Percentiles rank a stretch among this genome's conserved stretches.
These are phyloP conservation scores for Plasmodium knowlesi DNA, from an alignment of 169 alveolate genomes.

Conservation along the genomic window DNA sequence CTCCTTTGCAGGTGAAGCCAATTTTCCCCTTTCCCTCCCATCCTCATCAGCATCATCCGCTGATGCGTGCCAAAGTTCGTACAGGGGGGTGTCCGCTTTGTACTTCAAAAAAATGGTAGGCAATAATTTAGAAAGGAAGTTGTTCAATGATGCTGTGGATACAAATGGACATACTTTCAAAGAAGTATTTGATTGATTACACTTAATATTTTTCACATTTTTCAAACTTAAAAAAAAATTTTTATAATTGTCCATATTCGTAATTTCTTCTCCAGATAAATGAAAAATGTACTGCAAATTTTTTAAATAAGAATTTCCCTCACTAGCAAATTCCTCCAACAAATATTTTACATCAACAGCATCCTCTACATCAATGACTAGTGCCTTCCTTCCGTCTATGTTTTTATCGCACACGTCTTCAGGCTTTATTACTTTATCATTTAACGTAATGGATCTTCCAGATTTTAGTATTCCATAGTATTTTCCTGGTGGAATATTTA, in stretches of 20 bases:
- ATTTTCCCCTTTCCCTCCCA: not conserved
- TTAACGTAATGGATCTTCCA: slow-evolving; percentile 86
- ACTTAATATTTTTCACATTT: slow-evolving; percentile 66
- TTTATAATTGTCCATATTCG: slow-evolving; percentile 24
- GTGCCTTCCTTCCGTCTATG: slow-evolving; percentile 79
- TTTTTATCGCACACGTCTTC: slow-evolving; percentile 90
- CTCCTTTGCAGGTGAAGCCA: not conserved
- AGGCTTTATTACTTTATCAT: slow-evolving; percentile 84
- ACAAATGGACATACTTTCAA: slow-evolving; percentile 67
- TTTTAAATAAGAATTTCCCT: slow-evolving; percentile 39
- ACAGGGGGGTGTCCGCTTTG: slow-evolving; percentile 46
- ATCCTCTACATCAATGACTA: slow-evolving; percentile 59
- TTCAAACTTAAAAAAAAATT: slow-evolving; percentile 52
- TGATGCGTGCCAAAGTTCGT: slow-evolving; percentile 4
- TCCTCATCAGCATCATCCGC: not conserved
- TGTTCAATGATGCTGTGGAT: slow-evolving; percentile 62
- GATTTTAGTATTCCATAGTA: slow-evolving; percentile 87
- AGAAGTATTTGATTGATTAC: slow-evolving; percentile 47
- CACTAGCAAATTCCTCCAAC: slow-evolving; percentile 1
- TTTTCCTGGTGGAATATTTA: slow-evolving; percentile 90
- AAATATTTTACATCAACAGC: slow-evolving; percentile 21
- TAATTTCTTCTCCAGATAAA: slow-evolving; percentile 47
- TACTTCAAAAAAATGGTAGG: slow-evolving; percentile 70
- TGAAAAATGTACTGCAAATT: slow-evolving; percentile 71
- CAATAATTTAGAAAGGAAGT: slow-evolving; percentile 56